Percentiles rank a stretch among this genome's conserved stretches.
These are phyloP conservation scores for Blastocladiella britannica DNA, from an alignment of 192 early-diverging fungal genomes.

Conservation along the genomic window DNA sequence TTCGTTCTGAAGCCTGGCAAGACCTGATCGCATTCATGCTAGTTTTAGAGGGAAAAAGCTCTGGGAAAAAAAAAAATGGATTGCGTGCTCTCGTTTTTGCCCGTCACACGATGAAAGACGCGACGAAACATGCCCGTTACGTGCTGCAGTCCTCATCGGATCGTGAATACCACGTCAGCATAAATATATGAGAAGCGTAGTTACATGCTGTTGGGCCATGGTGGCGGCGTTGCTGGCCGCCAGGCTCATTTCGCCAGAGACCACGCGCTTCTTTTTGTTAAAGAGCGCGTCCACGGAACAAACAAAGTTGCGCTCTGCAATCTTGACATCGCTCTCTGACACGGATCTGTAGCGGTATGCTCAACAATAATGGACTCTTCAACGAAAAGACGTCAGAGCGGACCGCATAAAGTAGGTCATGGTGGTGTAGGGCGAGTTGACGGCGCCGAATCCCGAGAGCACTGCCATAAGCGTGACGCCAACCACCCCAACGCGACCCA, in stretches of 20 bases:
- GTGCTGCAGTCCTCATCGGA: too few relatives aligned
- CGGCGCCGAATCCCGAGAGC: constrained; percentile 83
- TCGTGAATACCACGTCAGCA: too few relatives aligned
- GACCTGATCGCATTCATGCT: too few relatives aligned
- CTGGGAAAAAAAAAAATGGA: too few relatives aligned
- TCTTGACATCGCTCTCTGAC: constrained; percentile 22
- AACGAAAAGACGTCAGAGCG: not conserved
- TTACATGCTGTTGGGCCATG: not conserved
- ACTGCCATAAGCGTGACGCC: constrained; percentile 86
- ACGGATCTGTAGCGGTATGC: constrained; percentile 13
- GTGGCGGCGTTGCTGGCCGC: constrained; percentile 3
- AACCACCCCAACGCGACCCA: constrained; percentile 65
- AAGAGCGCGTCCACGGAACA: constrained; percentile 42
- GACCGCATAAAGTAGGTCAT: constrained; percentile 61
- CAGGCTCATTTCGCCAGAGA: constrained; percentile 10
- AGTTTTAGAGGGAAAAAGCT: too few relatives aligned
- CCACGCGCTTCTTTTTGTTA: constrained; percentile 40
- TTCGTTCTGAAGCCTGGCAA: too few relatives aligned
- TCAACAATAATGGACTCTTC: not conserved
- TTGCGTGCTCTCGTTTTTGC: constrained; percentile 15
- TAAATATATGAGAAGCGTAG: not conserved
- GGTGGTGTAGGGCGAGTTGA: constrained; percentile 73
- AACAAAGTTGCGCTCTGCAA: constrained; percentile 44
- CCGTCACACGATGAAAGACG: constrained; percentile 21
- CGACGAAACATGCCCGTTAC: constrained; percentile 18